A percentile compares a stretch with the other conserved stretches of the same genome.
Evolutionary conservation across 164 flowering plant genomes (phyloP).

Genomic region (Malania oleifera): DNA sequence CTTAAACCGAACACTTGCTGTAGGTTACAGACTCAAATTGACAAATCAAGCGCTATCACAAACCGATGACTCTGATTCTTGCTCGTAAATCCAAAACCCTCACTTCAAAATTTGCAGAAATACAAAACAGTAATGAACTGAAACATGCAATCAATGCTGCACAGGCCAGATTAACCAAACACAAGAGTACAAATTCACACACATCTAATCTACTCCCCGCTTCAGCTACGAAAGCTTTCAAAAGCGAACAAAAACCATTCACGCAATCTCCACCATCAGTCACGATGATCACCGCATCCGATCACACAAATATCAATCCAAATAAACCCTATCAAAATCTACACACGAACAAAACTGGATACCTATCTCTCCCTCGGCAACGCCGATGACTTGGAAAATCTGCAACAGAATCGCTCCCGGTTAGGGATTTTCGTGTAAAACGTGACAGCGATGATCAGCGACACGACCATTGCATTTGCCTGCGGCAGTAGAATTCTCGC

Average conservation of each 20-base stretch:
- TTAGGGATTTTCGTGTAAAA: conserved; percentile 43
- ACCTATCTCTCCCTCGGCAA: conserved; percentile 5
- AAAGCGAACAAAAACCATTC: neutral
- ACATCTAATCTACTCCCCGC: neutral
- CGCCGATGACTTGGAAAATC: conserved; percentile 17
- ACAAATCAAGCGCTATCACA: neutral
- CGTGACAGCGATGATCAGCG: conserved; percentile 48
- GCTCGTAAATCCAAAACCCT: neutral
- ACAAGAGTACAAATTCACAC: neutral
- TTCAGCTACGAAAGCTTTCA: neutral
- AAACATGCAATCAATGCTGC: conserved; percentile 3
- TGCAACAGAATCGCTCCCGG: conserved; percentile 13
- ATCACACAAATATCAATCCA: conserved; percentile 1
- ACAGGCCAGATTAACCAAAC: neutral
- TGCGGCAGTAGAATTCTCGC: conserved; percentile 1
- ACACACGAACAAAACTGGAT: conserved; percentile 11
- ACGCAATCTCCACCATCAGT: neutral
- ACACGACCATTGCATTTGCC: conserved; percentile 27
- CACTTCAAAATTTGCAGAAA: neutral
- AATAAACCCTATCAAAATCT: neutral
- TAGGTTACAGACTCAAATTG: neutral
- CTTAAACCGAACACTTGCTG: conserved; percentile 2
- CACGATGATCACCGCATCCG: neutral
- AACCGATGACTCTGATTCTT: neutral
- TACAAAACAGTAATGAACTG: neutral